A percentile compares a stretch with the other conserved stretches of the same genome.
phyloP scores from a whole-genome alignment of 495 filamentous ascomycete species.

The Podospora pseudoanserina region DNA sequence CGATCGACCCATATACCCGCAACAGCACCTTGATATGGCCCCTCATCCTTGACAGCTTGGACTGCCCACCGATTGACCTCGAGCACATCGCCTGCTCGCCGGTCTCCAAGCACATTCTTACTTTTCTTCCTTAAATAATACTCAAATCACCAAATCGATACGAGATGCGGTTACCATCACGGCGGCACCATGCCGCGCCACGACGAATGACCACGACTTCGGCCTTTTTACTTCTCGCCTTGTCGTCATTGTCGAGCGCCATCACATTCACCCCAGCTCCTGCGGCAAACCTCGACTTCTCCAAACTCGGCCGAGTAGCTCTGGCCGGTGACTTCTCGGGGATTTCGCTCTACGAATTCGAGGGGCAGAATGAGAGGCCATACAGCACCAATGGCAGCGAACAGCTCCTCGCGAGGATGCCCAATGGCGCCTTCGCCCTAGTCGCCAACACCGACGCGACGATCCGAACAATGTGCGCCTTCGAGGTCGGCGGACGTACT shows the following conservation, averaged over 20 bases:
- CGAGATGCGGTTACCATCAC: conserved; percentile 41
- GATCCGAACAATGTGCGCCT: conserved; percentile 84
- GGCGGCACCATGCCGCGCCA: conserved; percentile 36
- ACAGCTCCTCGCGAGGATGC: conserved; percentile 74
- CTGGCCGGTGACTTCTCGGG: conserved; percentile 88
- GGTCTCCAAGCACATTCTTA: conserved; percentile 17
- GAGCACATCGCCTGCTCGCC: conserved; percentile 22
- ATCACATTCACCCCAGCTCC: conserved; percentile 69
- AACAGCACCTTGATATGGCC: conserved; percentile 23
- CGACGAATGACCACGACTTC: conserved; percentile 19
- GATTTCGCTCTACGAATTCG: conserved; percentile 83
- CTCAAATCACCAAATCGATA: conserved; percentile 11
- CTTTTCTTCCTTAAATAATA: background rate
- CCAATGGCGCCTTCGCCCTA: conserved; percentile 77
- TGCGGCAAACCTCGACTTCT: conserved; percentile 74
- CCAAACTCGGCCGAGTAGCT: conserved; percentile 75
- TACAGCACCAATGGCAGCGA: conserved; percentile 71
- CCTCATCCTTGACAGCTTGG: conserved; percentile 18
- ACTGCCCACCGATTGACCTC: conserved; percentile 17
- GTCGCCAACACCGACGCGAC: conserved; percentile 73
- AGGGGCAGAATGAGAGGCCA: conserved; percentile 67
- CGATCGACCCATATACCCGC: background rate
- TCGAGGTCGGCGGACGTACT: conserved; percentile 62
- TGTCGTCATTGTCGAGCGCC: conserved; percentile 50
- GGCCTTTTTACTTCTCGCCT: conserved; percentile 32